A percentile compares a stretch with the other conserved stretches of the same genome.
Conservation (phyloP, 192 early-diverging fungal genomes). For the Coemansia sp. region DNA sequence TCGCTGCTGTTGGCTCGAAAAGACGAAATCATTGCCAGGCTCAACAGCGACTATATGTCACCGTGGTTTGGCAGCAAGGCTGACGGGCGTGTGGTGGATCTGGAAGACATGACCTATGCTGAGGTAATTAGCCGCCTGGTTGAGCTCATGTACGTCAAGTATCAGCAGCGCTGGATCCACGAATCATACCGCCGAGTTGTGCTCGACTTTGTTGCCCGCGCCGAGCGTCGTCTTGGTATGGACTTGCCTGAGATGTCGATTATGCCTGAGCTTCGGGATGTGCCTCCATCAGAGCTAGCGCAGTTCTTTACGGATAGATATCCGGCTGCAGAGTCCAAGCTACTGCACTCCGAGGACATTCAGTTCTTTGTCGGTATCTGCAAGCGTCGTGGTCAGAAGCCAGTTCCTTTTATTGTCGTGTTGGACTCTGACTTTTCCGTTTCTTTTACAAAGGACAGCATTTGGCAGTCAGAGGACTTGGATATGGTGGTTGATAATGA, state of each 20-base stretch:
- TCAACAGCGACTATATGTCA: not conserved
- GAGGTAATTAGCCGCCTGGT: conserved; percentile 83
- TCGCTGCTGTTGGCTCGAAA: too few species aligned
- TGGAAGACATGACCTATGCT: conserved; percentile 92
- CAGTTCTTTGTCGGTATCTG: conserved; percentile 48
- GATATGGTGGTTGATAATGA: conserved; percentile 82
- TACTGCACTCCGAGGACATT: conserved; percentile 41
- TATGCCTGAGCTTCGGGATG: not conserved
- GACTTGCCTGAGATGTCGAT: not conserved
- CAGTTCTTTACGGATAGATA: conserved; percentile 11
- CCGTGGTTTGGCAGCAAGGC: conserved; percentile 91
- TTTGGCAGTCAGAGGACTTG: conserved; percentile 88
- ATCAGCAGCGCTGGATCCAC: conserved; percentile 83
- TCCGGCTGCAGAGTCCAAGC: conserved; percentile 20
- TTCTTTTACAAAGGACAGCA: conserved; percentile 89
- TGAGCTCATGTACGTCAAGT: conserved; percentile 76
- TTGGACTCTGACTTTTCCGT: conserved; percentile 88
- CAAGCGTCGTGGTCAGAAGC: conserved; percentile 67
- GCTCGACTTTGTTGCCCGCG: conserved; percentile 77
- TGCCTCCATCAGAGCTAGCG: conserved; percentile 32
- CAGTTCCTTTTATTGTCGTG: conserved; percentile 87
- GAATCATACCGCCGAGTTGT: conserved; percentile 66
- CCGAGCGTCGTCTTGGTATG: conserved; percentile 67
- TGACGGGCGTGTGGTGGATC: conserved; percentile 69
- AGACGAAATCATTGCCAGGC: too few species aligned